Base-by-base conservation (phyloP, 2,329 filamentous ascomycete species). In the Aspergillus sp. region DNA sequence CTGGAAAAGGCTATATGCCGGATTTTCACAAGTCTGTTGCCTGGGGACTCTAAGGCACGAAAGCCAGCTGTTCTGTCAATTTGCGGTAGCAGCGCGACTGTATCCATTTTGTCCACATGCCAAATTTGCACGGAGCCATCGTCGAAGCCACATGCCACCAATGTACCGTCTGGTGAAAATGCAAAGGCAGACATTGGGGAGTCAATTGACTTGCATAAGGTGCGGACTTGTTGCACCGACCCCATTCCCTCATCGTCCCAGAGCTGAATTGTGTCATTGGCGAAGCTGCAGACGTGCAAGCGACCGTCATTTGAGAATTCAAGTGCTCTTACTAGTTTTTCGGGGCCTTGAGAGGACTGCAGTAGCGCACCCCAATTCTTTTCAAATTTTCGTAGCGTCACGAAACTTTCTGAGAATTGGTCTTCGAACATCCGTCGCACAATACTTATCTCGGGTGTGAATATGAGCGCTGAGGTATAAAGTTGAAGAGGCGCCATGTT, bases 301-400 rank as follows among this genome's bases (percentile, higher is more conserved):
- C 20, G 47, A 9, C 52, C 36, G 18, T 54, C 36, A 6, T 3
- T 2, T 2, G 52, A 54, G 39, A 54, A 46, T 32, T 18, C 36
- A n/a, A 54, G 31, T 54, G 36, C 39, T 14, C 29, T 20, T 26
- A 47, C 20, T 20, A 10, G 16, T 20, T 31, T 24, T 11, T 14
- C 18, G 29, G 14, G 22, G 14, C 14, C 49, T 31, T 51, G n/a
- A 6, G 29, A 24, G 14, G 49, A 24, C 49, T 51, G 49, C 9
- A 26, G 42, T 20, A 9, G 16, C 10, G 49, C 49, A 49, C 56
- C 46, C 61, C 61, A 63, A 2, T 16, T 50, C 18, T 60, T 36
- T 22, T 61, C 56, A 1, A 65, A 59, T 31, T 51, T 26, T 46
- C 36, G 52, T 31, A 32, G 47, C 9, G 3, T 20, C 18, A 26